Percentiles rank a stretch among this genome's conserved stretches.
Conservation (phyloP, 2,329 filamentous ascomycete genomes). For the Monilinia fructicola region DNA sequence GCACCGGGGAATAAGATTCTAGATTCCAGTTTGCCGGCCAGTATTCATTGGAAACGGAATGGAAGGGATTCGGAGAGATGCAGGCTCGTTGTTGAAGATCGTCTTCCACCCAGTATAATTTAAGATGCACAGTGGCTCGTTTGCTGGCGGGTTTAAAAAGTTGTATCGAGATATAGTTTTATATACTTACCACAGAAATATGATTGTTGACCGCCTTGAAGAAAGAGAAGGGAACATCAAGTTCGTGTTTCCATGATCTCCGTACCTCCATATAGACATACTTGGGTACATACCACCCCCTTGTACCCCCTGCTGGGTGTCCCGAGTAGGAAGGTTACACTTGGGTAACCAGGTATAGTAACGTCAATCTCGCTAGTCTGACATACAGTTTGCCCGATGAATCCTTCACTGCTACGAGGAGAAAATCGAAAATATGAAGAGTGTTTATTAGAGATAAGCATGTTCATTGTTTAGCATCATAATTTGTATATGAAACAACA, state of each 20-base stretch:
- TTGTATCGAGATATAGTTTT: not conserved
- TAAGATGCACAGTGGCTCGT: conserved; percentile 1
- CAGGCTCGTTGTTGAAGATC: not conserved
- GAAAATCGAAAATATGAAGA: not conserved
- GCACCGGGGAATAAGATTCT: not conserved
- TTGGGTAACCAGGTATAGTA: conserved; percentile 2
- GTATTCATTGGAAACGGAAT: not conserved
- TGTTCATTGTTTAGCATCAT: not conserved
- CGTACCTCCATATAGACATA: conserved; percentile 1
- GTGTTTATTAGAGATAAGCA: not conserved
- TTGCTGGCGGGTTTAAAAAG: not conserved
- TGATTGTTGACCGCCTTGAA: not conserved
- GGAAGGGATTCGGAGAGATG: not conserved
- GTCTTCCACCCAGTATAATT: not conserved
- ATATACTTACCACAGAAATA: not conserved
- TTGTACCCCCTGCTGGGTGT: not conserved
- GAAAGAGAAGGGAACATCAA: not conserved
- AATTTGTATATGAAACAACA: not conserved
- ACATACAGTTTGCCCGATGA: not conserved
- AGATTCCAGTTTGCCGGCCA: not conserved
- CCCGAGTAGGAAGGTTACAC: conserved; percentile 15
- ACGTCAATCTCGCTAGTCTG: conserved; percentile 15
- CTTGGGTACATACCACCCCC: not conserved
- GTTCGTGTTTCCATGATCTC: not conserved
- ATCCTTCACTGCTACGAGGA: not conserved